Conservation (phyloP, 768 basidiomycete species). For the Suillus americanus region DNA sequence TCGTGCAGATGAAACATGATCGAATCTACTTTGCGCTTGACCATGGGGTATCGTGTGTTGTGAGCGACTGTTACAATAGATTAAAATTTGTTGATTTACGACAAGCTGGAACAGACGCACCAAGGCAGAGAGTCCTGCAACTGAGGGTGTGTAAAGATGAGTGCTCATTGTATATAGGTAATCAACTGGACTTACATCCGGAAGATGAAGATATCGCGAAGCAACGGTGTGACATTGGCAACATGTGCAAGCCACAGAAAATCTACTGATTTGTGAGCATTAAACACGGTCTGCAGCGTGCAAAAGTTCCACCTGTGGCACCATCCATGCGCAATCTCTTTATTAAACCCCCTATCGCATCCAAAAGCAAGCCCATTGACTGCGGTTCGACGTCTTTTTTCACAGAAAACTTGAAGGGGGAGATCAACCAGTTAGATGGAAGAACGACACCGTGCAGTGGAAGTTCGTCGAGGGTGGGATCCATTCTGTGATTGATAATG, state of each 20-base stretch:
- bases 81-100: neutral
- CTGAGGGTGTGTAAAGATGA: conserved; percentile 27
- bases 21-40: neutral
- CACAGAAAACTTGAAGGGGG: conserved; percentile 14
- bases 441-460: conserved; percentile 48
- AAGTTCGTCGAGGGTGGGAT: neutral
- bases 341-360: conserved; percentile 24
- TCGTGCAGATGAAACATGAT: neutral
- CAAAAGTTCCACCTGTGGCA: conserved; percentile 25
- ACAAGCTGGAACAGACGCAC: conserved; percentile 32
- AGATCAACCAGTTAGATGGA: conserved; percentile 54
- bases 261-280: neutral
- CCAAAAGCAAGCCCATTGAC: conserved; percentile 12
- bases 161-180: neutral
- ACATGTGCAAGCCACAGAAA: conserved; percentile 8
- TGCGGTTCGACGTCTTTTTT: conserved; percentile 11
- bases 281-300: too few relatives aligned
- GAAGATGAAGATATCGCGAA: conserved; percentile 40
- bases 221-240: conserved; percentile 14
- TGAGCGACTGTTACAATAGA: neutral
- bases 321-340: conserved; percentile 28
- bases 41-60: neutral
- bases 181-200: conserved; percentile 42
- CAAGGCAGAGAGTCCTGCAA: conserved; percentile 47
- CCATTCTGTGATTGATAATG: conserved; percentile 35